These are phyloP conservation scores for Limnanthes douglasii DNA, from an alignment of 345 rosid genomes.

Conservation along the genomic window DNA sequence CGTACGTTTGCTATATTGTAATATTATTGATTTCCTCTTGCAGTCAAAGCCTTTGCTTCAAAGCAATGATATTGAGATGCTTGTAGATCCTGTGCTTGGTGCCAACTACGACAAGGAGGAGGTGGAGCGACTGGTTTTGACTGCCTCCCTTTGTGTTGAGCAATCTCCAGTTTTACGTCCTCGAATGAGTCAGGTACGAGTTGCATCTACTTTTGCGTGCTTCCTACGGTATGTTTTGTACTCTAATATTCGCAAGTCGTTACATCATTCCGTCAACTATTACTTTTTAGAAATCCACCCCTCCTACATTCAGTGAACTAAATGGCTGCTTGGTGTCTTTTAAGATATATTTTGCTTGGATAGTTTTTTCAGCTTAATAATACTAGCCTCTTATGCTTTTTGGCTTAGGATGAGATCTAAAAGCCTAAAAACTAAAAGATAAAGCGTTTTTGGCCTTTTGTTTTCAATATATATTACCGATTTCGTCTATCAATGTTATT, in stretches of 20 bases:
- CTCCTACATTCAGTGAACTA: no score
- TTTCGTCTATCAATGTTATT: no score
- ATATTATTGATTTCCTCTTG: conserved; percentile 5
- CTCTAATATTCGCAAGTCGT: no score
- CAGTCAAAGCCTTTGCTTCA: conserved; percentile 83
- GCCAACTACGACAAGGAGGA: conserved; percentile 44
- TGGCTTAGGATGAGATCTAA: no score
- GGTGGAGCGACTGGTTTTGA: conserved; percentile 42
- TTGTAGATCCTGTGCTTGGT: conserved; percentile 54
- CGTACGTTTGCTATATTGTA: no score
- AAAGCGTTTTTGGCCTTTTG: no score
- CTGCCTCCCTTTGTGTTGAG: conserved; percentile 73
- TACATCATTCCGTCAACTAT: no score
- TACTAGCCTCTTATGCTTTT: neutral
- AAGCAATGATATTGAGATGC: conserved; percentile 24
- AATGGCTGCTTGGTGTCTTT: no score
- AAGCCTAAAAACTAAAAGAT: no score
- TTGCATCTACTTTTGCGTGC: neutral
- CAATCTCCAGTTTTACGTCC: conserved; percentile 82
- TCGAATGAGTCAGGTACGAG: conserved; percentile 65
- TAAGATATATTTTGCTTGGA: neutral
- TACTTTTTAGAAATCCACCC: neutral
- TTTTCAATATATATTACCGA: no score
- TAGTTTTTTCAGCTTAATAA: neutral
- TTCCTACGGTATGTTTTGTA: no score